Percentiles rank a stretch among this genome's conserved stretches.
Evolutionary conservation across 257 asterid genomes (phyloP).

Genomic region (Przewalskia tangutica): DNA sequence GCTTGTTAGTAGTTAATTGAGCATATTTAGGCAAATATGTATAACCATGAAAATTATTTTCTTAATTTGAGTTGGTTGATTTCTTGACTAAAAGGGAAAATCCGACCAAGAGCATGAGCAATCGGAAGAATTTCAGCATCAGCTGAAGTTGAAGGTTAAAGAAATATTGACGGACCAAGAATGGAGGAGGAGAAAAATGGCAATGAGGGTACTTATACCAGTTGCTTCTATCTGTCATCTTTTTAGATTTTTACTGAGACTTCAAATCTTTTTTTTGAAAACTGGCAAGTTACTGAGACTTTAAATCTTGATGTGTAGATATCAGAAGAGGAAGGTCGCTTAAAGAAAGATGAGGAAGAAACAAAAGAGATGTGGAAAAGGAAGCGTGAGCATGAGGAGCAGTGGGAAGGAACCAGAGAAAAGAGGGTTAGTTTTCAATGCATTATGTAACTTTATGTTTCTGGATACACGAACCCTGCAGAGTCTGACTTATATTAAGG

Average conservation of each 20-base stretch:
- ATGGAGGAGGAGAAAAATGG: slow-evolving; percentile 99
- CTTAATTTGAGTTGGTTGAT: not conserved
- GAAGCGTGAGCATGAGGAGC: slow-evolving; percentile 98
- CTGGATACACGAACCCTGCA: not conserved
- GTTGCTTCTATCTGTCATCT: not conserved
- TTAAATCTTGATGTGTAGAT: slow-evolving; percentile 32
- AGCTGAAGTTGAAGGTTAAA: slow-evolving; percentile 85
- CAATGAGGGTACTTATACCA: slow-evolving; percentile 63
- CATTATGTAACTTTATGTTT: not conserved
- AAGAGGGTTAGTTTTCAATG: slow-evolving; percentile 52
- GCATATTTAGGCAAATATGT: not conserved
- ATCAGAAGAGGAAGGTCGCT: slow-evolving; percentile 99
- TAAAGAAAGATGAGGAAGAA: slow-evolving; percentile 98
- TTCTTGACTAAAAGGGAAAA: slow-evolving; percentile 46
- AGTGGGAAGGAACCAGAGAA: slow-evolving; percentile 99
- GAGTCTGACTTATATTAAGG: not conserved
- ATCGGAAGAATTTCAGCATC: slow-evolving; percentile 78
- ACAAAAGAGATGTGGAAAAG: slow-evolving; percentile 97
- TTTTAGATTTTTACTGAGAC: not conserved
- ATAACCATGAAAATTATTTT: not conserved
- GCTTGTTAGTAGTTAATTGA: not conserved
- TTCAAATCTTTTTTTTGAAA: too few relatives aligned
- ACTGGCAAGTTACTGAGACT: not conserved
- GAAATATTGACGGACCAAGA: slow-evolving; percentile 96
- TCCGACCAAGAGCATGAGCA: slow-evolving; percentile 78